phyloP scores from a whole-genome alignment of 345 rosid species.

The Camelina neglecta region DNA sequence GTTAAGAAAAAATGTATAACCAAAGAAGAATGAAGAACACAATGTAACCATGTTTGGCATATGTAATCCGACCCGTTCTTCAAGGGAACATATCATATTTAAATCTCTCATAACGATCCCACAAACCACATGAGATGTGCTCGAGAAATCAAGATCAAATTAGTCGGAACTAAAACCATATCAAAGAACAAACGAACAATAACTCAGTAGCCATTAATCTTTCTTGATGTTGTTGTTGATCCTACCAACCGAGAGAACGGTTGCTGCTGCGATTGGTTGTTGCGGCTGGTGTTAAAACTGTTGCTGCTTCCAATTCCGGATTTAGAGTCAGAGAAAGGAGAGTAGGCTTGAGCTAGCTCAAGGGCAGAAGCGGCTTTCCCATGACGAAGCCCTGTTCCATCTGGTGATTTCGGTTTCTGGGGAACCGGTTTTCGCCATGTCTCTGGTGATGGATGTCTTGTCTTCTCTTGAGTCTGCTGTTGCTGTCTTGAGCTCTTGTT shows the following conservation, averaged over 20 bases:
- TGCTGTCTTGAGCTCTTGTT: constrained; percentile 52
- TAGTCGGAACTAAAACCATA: constrained; percentile 40
- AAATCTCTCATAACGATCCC: constrained; percentile 27
- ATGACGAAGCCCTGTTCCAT: constrained; percentile 51
- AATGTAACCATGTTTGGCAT: constrained; percentile 19
- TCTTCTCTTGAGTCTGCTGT: constrained; percentile 49
- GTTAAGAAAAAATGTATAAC: constrained; percentile 23
- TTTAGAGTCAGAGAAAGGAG: constrained; percentile 61
- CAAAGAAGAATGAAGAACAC: constrained; percentile 23
- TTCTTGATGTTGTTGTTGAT: constrained; percentile 49
- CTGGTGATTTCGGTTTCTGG: constrained; percentile 62
- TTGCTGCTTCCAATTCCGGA: constrained; percentile 48
- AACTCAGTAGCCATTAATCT: constrained; percentile 70
- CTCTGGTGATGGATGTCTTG: constrained; percentile 79
- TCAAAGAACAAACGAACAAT: constrained; percentile 13
- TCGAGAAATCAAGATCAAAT: constrained; percentile 24
- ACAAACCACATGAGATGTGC: constrained; percentile 19
- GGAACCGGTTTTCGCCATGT: constrained; percentile 71
- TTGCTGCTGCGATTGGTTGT: constrained; percentile 49
- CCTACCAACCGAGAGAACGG: constrained; percentile 77
- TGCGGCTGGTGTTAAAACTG: constrained; percentile 49
- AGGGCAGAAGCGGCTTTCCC: constrained; percentile 79
- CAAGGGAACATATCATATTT: constrained; percentile 30
- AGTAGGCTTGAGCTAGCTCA: constrained; percentile 81
- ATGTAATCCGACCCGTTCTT: constrained; percentile 24